Conservation (phyloP, 2,329 filamentous ascomycete species). For the Rutstroemia sydowiana region DNA sequence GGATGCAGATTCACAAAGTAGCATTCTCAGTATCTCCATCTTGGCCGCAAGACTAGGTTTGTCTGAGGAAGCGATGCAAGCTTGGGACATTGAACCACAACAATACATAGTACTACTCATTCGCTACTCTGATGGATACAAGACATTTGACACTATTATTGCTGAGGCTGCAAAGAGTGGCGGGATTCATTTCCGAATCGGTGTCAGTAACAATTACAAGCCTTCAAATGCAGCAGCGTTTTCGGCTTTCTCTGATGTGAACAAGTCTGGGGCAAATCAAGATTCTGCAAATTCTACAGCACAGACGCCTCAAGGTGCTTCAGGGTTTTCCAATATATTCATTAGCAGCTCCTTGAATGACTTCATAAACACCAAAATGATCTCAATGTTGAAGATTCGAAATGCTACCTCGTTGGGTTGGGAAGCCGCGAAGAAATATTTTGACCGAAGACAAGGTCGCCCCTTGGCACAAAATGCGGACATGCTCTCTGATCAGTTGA, state of each 20-base stretch:
- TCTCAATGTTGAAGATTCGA: constrained; percentile 55
- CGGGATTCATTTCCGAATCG: constrained; percentile 56
- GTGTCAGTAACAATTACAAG: constrained; percentile 66
- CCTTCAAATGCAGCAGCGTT: constrained; percentile 44
- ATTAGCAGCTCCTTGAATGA: constrained; percentile 66
- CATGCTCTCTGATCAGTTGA: constrained; percentile 1
- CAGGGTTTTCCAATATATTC: constrained; percentile 50
- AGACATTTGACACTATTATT: constrained; percentile 46
- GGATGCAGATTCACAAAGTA: constrained; percentile 33
- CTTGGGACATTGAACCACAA: constrained; percentile 61
- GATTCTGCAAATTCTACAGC: background rate
- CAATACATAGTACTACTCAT: constrained; percentile 73
- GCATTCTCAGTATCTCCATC: constrained; percentile 59
- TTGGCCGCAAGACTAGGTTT: constrained; percentile 64
- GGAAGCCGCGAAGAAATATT: constrained; percentile 50
- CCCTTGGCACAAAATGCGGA: constrained; percentile 14
- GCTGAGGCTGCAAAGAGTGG: constrained; percentile 32
- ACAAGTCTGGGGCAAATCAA: constrained; percentile 13
- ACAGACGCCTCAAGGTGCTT: background rate
- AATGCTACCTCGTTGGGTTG: constrained; percentile 48
- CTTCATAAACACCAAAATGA: constrained; percentile 59
- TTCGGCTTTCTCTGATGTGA: constrained; percentile 30
- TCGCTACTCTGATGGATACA: constrained; percentile 56
- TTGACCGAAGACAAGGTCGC: constrained; percentile 23
- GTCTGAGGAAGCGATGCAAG: constrained; percentile 64